phyloP scores from a whole-genome alignment of 2,329 filamentous ascomycete species.

The Fusarium secorum region DNA sequence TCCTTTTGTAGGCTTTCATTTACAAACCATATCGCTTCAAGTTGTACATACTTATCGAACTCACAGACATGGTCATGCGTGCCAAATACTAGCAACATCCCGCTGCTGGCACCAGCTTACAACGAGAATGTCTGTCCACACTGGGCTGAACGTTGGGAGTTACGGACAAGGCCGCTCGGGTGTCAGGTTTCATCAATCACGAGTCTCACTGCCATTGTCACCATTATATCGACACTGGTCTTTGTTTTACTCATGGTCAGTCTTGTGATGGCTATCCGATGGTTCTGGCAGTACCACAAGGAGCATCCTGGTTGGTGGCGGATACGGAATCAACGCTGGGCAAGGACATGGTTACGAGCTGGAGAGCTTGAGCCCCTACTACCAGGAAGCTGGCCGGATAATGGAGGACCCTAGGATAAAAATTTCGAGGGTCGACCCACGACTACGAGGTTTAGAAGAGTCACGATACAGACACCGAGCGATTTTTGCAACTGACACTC shows the following conservation, averaged over 20 bases:
- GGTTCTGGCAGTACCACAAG: slow-evolving; percentile 35
- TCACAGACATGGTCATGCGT: slow-evolving; percentile 62
- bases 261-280: slow-evolving; percentile 29
- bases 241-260: slow-evolving; percentile 39
- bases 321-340: slow-evolving; percentile 22
- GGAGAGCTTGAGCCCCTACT: slow-evolving; percentile 46
- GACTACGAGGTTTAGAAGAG: slow-evolving; percentile 12
- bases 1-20: slow-evolving; percentile 54
- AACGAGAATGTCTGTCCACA: slow-evolving; percentile 61
- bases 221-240: slow-evolving; percentile 43
- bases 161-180: slow-evolving; percentile 48
- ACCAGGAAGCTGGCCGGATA: slow-evolving; percentile 9
- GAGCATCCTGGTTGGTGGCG: slow-evolving; percentile 33
- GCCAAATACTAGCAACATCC: slow-evolving; percentile 57
- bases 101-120: slow-evolving; percentile 59
- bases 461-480: slow-evolving; percentile 1
- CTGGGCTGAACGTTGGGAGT: slow-evolving; percentile 53
- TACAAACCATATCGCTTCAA: background rate
- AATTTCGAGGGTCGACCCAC: background rate
- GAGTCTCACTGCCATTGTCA: slow-evolving; percentile 41
- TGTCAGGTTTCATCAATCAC: slow-evolving; percentile 49
- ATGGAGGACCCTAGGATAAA: slow-evolving; percentile 3
- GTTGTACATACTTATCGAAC: slow-evolving; percentile 4
- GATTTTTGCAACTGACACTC: slow-evolving; percentile 21
- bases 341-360: slow-evolving; percentile 20